Base-by-base conservation (phyloP, 2,329 filamentous ascomycete genomes). In the Xylariaceae sp. region DNA sequence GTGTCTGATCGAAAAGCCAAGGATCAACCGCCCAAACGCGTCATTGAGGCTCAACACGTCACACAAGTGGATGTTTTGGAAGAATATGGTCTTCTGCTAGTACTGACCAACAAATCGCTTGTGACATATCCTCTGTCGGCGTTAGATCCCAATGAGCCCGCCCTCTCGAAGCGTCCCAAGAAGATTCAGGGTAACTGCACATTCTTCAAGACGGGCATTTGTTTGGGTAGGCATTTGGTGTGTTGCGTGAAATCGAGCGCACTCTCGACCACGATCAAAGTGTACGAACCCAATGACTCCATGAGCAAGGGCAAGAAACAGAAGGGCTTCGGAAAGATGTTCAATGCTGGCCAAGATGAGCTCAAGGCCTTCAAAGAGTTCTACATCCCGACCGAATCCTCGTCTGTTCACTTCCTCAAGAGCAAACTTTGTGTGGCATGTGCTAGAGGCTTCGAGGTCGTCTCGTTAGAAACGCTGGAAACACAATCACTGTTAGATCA, bases 301-400 rank as follows among this genome's bases (percentile, higher is more conserved):
- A 87, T 95, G 78, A 86, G 87, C 47, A 94, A 91, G 74, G 89
- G 89, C 51, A 95, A 94, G 75, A 96, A 95, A 75, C 95, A 96
- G 67, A 94, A 91, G 63, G 92, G 94, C 15, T 85, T 99, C 52
- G 86, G 89, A 58, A 96, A 95, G 73, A 95, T 99, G 85, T 92
- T 99, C 72, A 90, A 90, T 54, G 85, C 76, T 45, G 90, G 90
- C 9, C 91, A 96, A 67, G 94, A 99, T 68, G 90, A 96, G 60
- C 80, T 99, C 56, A 95, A 95, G 71, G 89, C 92, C 11, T 96
- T 95, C 78, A 96, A 96, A 78, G 94, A 99, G 75, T 97, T 96
- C 65, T 99, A 99, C 71, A 96, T 99, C 53, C 94, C 94, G 0
- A 94, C 91, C 6, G 94, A 99, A 74, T 95, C 92, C n/a, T 92